A percentile compares a stretch with the other conserved stretches of the same genome.
Conservation (phyloP, 768 basidiomycete genomes). For the Pleurotus tuoliensis region DNA sequence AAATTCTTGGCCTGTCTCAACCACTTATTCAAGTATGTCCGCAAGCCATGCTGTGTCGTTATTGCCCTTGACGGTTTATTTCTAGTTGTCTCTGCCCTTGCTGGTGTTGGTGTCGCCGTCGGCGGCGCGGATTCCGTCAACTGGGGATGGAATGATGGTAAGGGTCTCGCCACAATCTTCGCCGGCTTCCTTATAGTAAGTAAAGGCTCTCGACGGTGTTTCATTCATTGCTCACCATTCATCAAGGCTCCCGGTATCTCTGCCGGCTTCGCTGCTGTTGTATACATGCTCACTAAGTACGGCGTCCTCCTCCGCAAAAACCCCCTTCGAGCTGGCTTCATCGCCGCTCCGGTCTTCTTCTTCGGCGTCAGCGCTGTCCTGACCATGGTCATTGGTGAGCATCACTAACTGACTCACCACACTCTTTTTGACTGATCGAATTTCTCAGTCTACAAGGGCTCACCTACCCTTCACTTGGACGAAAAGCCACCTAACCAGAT, state of each 20-base stretch:
- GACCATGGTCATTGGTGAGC: slow-evolving; percentile 22
- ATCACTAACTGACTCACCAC: not conserved
- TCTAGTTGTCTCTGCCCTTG: slow-evolving; percentile 10
- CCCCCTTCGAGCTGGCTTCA: slow-evolving; percentile 17
- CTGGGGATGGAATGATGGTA: slow-evolving; percentile 25
- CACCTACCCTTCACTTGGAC: slow-evolving; percentile 19
- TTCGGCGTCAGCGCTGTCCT: slow-evolving; percentile 21
- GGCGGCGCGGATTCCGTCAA: slow-evolving; percentile 19
- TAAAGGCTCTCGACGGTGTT: not conserved
- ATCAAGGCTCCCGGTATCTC: slow-evolving; percentile 15
- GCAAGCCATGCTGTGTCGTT: not conserved
- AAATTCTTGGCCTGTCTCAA: slow-evolving; percentile 24
- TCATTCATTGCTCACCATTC: not conserved
- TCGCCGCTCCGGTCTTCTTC: slow-evolving; percentile 23
- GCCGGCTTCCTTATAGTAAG: slow-evolving; percentile 20
- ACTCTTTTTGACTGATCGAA: not conserved
- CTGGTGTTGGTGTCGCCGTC: slow-evolving; percentile 22
- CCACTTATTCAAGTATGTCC: slow-evolving; percentile 20
- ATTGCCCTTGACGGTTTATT: not conserved
- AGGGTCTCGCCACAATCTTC: slow-evolving; percentile 24
- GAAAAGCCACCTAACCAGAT: slow-evolving; percentile 11
- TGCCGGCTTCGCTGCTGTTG: slow-evolving; percentile 18
- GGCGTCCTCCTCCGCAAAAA: slow-evolving; percentile 20
- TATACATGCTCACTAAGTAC: slow-evolving; percentile 22
- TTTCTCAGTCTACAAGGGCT: slow-evolving; percentile 19